Evolutionary conservation across 2,329 filamentous ascomycete genomes (phyloP).

Genomic region (Pseudocercospora pini-densiflorae): DNA sequence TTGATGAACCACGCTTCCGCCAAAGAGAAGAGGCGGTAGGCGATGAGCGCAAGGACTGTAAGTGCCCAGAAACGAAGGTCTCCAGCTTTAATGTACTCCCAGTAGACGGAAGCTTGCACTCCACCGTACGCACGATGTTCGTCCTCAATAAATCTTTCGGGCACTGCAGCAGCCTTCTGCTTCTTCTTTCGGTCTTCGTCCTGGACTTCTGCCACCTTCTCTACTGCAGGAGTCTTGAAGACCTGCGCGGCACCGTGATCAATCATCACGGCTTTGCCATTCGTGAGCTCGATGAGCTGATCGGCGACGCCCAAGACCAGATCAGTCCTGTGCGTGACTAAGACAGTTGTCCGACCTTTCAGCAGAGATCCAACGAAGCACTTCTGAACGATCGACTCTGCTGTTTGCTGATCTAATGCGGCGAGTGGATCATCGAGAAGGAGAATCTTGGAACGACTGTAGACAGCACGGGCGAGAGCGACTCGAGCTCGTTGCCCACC

Average conservation of each 20-base stretch:
- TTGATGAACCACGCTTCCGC: constrained; percentile 81
- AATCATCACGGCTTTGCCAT: constrained; percentile 56
- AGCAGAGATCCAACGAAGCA: constrained; percentile 61
- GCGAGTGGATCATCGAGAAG: constrained; percentile 55
- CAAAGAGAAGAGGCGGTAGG: constrained; percentile 68
- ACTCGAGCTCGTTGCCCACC: constrained; percentile 55
- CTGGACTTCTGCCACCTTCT: constrained; percentile 25
- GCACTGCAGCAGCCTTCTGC: constrained; percentile 58
- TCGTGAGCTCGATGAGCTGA: constrained; percentile 71
- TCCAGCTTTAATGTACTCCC: constrained; percentile 83
- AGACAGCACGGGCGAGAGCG: constrained; percentile 53
- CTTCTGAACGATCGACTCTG: constrained; percentile 63
- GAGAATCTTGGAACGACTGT: constrained; percentile 51
- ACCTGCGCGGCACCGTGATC: constrained; percentile 29
- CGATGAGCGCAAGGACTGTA: constrained; percentile 64
- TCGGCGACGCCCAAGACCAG: constrained; percentile 74
- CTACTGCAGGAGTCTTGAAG: not conserved
- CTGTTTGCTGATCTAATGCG: constrained; percentile 63
- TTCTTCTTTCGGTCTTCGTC: constrained; percentile 43
- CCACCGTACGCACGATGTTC: constrained; percentile 75
- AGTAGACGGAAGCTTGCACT: constrained; percentile 77
- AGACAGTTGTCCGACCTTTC: constrained; percentile 58
- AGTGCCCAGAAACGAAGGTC: constrained; percentile 73
- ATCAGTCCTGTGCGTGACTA: constrained; percentile 70
- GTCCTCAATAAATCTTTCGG: constrained; percentile 79